Percentiles rank a stretch among this genome's conserved stretches.
Evolutionary conservation across 768 basidiomycete genomes (phyloP).

Genomic region (Rossbeevera mucosa): DNA sequence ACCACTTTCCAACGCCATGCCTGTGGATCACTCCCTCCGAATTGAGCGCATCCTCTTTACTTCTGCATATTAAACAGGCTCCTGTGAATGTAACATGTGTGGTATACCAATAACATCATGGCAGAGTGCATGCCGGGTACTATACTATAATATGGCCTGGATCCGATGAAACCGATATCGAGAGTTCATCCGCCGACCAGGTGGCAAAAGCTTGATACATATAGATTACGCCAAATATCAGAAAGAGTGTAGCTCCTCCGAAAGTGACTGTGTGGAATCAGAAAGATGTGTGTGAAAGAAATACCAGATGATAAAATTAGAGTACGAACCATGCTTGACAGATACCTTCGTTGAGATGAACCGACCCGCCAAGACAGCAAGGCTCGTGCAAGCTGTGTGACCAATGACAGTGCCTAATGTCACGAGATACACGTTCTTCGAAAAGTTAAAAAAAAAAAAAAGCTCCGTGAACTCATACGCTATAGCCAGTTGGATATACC

Average conservation of each 20-base stretch:
- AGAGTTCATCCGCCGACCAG: slow-evolving; percentile 16
- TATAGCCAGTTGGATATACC: slow-evolving; percentile 21
- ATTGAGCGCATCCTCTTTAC: no score
- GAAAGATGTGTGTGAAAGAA: not conserved
- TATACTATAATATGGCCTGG: not conserved
- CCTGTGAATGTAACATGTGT: slow-evolving; percentile 1
- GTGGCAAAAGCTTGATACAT: slow-evolving; percentile 54
- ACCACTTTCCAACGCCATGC: not conserved
- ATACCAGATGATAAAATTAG: not conserved
- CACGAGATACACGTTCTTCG: slow-evolving; percentile 87
- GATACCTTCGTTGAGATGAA: slow-evolving; percentile 93
- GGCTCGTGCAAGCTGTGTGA: slow-evolving; percentile 79
- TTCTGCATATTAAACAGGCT: no score
- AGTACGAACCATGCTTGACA: slow-evolving; percentile 76
- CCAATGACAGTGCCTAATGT: slow-evolving; percentile 87
- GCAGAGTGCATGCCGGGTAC: not conserved
- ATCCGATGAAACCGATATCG: slow-evolving; percentile 15
- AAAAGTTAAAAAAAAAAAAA: not conserved
- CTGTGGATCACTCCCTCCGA: no score
- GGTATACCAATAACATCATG: not conserved
- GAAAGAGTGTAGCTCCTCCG: slow-evolving; percentile 76
- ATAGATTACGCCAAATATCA: slow-evolving; percentile 79
- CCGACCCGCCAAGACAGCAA: slow-evolving; percentile 91
- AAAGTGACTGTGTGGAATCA: slow-evolving; percentile 61
- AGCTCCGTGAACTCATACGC: slow-evolving; percentile 3